These are phyloP conservation scores for Cordyceps tenuipes DNA, from an alignment of 2,329 filamentous ascomycete genomes.

Conservation along the genomic window DNA sequence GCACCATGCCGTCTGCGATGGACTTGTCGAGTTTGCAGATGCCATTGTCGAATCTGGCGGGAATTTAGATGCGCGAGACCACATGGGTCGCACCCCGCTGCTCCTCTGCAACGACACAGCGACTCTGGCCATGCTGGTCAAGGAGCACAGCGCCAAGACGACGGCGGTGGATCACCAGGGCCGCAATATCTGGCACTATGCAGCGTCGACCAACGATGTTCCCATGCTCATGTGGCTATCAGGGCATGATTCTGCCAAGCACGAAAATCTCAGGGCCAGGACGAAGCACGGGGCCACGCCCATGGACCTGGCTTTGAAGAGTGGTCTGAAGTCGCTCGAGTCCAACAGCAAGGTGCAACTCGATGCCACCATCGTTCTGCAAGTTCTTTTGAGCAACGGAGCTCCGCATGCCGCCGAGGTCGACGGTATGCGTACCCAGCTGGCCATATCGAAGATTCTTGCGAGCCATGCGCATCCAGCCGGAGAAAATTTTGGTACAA, in stretches of 20 bases:
- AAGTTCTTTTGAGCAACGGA: not conserved
- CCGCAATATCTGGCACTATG: constrained; percentile 31
- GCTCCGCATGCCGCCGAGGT: constrained; percentile 1
- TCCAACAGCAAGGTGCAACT: not conserved
- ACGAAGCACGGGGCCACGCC: constrained; percentile 22
- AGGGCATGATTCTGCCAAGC: constrained; percentile 21
- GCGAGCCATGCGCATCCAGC: not conserved
- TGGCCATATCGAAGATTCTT: constrained; percentile 1
- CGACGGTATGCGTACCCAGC: not conserved
- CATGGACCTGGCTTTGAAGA: constrained; percentile 22
- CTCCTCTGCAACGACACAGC: constrained; percentile 23
- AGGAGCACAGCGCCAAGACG: constrained; percentile 20
- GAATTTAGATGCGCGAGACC: constrained; percentile 22
- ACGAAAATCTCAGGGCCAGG: constrained; percentile 19
- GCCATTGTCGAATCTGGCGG: constrained; percentile 21
- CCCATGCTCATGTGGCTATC: constrained; percentile 23
- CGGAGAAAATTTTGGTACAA: not conserved
- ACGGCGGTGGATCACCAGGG: constrained; percentile 23
- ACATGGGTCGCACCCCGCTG: constrained; percentile 26
- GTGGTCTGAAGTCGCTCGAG: not conserved
- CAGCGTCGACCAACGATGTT: constrained; percentile 25
- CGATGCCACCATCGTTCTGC: not conserved
- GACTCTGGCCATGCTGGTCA: constrained; percentile 21
- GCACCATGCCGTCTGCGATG: constrained; percentile 23
- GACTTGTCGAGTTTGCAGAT: constrained; percentile 20